Base-by-base conservation (phyloP, 129 eudicot species). In the Flaveria linearis region DNA sequence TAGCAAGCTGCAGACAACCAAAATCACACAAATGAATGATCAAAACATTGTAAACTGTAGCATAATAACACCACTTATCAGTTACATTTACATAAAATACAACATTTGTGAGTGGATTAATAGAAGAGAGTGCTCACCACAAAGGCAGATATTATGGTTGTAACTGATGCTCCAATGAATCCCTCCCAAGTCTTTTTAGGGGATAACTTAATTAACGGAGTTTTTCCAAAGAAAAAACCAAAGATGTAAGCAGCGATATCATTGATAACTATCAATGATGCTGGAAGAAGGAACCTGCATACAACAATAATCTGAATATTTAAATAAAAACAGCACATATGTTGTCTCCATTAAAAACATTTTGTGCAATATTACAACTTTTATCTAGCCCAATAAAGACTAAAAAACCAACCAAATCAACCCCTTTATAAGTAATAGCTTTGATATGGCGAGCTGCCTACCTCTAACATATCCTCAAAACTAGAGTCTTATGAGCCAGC, bases 271-370 rank as follows among this genome's bases (percentile, higher is more conserved):
- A 76, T 76, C 18, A 76, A 62, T 36, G 80, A 92, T 78, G 97
- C 97, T 51, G 97, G 97, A 78, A 92, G 96, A 73, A 92, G 97
- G 79, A 92, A 92, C 97, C 97, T 92, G 96, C 85, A 86, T 42
- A 78, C 60, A 50, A 62, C 68, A 62, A 14, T 28, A 28, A 28
- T 5, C 45, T 6, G 12, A 28, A 62, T 61, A 61, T 25, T 12
- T 61, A n/a, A 14, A 25, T 61, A 61, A 61, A 26, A 61, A 60
- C 39, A 14, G 9, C 4, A 4, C 13, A 61, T 14, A 26, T 26
- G 17, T 12, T 25, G 10, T 61, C 6, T 61, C n/a, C 14, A 3
- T 6, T 23, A 61, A 61, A 25, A 13, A 26, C 1, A 12, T 28
- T 25, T 26, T 2, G 42, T 25, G 42, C 17, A 26, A 60, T 33